Evolutionary conservation across 495 filamentous ascomycete species (phyloP).

Genomic region (Pyrenula massariospora): DNA sequence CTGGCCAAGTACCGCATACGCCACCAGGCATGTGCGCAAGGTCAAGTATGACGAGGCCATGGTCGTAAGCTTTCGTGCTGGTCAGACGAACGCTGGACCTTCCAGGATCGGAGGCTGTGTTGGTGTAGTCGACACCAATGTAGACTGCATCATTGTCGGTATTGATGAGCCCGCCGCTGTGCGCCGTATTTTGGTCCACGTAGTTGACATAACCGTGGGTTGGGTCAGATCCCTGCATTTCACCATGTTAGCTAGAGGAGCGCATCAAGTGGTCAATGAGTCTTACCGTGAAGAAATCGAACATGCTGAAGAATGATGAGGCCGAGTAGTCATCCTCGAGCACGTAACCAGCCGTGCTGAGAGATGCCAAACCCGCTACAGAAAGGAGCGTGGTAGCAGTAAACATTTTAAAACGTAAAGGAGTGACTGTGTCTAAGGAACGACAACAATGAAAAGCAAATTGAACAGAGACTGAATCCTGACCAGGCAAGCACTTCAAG

Average conservation of each 20-base stretch:
- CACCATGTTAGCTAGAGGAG: constrained; percentile 14
- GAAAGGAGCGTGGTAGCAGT: constrained; percentile 26
- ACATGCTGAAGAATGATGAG: constrained; percentile 42
- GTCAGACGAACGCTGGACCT: constrained; percentile 44
- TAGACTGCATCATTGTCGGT: constrained; percentile 29
- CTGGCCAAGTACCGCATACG: constrained; percentile 49
- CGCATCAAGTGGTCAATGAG: constrained; percentile 11
- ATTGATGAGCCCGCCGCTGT: constrained; percentile 39
- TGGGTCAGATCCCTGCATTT: constrained; percentile 38
- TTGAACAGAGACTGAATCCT: neutral
- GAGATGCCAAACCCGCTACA: constrained; percentile 25
- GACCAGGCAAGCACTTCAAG: neutral
- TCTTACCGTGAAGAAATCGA: constrained; percentile 34
- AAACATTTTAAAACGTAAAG: constrained; percentile 23
- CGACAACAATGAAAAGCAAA: neutral
- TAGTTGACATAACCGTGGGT: constrained; percentile 62
- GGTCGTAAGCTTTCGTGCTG: constrained; percentile 38
- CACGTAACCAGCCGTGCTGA: constrained; percentile 33
- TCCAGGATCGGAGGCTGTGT: constrained; percentile 33
- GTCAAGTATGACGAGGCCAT: constrained; percentile 48
- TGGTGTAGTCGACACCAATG: constrained; percentile 29
- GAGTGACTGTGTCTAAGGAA: constrained; percentile 12
- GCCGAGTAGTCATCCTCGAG: constrained; percentile 32
- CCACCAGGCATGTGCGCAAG: constrained; percentile 42
- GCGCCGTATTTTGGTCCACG: constrained; percentile 38